Conservation (phyloP, 1,284 basidiomycete genomes). For the Pseudozyma flocculosa region DNA sequence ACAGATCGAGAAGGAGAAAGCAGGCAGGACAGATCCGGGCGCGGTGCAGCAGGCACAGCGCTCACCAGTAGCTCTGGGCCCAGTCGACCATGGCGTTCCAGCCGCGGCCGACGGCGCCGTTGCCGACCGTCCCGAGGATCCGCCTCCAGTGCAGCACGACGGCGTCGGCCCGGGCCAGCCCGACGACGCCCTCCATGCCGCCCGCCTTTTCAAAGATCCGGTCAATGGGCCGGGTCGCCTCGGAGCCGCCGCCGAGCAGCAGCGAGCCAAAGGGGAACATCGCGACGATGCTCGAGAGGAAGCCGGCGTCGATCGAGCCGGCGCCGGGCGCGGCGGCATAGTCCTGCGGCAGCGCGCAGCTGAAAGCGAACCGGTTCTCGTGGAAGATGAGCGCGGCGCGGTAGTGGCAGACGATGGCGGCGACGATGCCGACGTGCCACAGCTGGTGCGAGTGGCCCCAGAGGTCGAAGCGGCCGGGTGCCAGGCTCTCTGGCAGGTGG, state of each 20-base stretch:
- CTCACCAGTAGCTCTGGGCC: conserved; percentile 41
- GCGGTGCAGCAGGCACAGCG: not conserved
- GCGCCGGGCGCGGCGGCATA: conserved; percentile 4
- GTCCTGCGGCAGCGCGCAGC: conserved; percentile 30
- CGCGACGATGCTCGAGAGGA: not conserved
- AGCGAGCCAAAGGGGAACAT: conserved; percentile 8
- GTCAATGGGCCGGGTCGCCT: conserved; percentile 19
- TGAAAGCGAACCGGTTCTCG: conserved; percentile 49
- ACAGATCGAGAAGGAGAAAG: too few species aligned
- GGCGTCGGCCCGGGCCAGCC: conserved; percentile 41
- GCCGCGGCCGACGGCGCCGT: conserved; percentile 37
- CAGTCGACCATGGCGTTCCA: conserved; percentile 46
- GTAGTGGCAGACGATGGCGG: conserved; percentile 54
- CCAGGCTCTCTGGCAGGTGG: conserved; percentile 51
- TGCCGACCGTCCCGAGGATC: conserved; percentile 36
- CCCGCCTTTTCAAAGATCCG: conserved; percentile 35
- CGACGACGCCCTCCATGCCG: conserved; percentile 41
- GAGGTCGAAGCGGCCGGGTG: conserved; percentile 52
- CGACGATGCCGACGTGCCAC: conserved; percentile 54
- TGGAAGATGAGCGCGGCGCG: conserved; percentile 51
- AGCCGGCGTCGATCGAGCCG: not conserved
- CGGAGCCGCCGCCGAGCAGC: conserved; percentile 6
- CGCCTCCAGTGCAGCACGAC: conserved; percentile 40
- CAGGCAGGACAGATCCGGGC: too few species aligned
- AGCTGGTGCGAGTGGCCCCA: conserved; percentile 55